Evolutionary conservation across 176 grass and related monocot species (phyloP).

Genomic region (Zoysia japonica): DNA sequence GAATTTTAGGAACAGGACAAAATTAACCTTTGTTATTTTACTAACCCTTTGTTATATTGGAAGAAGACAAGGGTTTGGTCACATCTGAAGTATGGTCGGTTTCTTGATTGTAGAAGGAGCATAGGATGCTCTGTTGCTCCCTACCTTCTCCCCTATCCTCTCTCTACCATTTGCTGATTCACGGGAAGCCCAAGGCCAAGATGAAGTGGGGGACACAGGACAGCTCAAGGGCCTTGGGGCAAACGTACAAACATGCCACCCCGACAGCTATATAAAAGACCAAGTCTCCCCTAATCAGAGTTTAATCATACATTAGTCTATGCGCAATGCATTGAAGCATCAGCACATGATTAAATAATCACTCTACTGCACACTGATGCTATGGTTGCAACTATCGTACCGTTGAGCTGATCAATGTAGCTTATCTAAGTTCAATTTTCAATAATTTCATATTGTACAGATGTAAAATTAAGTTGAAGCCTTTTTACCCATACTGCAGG

Average conservation of each 20-base stretch:
- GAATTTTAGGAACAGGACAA: not conserved
- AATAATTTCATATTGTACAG: not conserved
- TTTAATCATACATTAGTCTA: conserved; percentile 32
- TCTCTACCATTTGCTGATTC: conserved; percentile 34
- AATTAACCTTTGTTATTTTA: conserved; percentile 27
- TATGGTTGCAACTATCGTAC: conserved; percentile 23
- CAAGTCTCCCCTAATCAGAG: conserved; percentile 36
- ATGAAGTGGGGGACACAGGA: conserved; percentile 37
- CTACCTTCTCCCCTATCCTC: conserved; percentile 36
- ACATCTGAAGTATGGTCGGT: conserved; percentile 40
- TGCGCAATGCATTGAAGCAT: not conserved
- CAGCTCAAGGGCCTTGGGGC: conserved; percentile 51
- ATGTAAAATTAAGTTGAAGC: not conserved
- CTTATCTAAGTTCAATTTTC: not conserved
- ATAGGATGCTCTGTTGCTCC: conserved; percentile 58
- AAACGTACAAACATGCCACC: conserved; percentile 57
- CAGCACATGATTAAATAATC: conserved; percentile 15
- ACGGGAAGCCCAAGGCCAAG: conserved; percentile 54
- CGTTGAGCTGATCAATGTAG: not conserved
- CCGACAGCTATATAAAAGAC: conserved; percentile 37
- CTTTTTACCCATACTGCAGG: not conserved
- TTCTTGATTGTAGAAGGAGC: conserved; percentile 44
- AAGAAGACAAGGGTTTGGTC: conserved; percentile 38
- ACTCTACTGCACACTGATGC: not conserved
- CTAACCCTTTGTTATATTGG: not conserved